Conservation (phyloP, 768 basidiomycete genomes). For the Agrocybe praecox region DNA sequence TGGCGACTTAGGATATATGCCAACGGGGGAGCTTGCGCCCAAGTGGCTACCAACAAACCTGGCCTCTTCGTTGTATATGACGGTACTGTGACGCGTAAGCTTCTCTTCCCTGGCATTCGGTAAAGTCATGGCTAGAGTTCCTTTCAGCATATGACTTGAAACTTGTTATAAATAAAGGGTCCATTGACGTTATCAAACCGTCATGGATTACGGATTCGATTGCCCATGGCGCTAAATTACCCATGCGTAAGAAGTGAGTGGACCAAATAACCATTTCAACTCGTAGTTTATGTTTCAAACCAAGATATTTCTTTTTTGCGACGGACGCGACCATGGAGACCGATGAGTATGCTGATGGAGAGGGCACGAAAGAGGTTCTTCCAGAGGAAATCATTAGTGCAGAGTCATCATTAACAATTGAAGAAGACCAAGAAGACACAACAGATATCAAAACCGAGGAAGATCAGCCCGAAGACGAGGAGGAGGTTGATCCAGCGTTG, state of each 20-base stretch:
- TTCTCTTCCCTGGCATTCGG: neutral
- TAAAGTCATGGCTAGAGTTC: neutral
- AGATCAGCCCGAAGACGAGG: slow-evolving; percentile 9
- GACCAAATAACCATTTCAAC: neutral
- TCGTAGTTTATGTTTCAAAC: neutral
- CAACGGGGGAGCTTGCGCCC: slow-evolving; percentile 67
- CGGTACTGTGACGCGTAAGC: slow-evolving; percentile 67
- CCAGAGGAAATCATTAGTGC: neutral
- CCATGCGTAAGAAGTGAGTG: slow-evolving; percentile 68
- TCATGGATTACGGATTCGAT: slow-evolving; percentile 84
- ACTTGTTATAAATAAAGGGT: slow-evolving; percentile 68
- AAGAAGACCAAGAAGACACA: too few species aligned
- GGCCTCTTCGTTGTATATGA: slow-evolving; percentile 67
- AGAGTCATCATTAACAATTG: too few species aligned
- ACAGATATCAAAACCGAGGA: too few species aligned
- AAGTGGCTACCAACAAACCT: slow-evolving; percentile 59
- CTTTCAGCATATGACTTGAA: slow-evolving; percentile 69
- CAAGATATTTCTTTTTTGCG: slow-evolving; percentile 86
- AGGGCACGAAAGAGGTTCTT: slow-evolving; percentile 17
- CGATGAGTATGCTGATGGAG: slow-evolving; percentile 54
- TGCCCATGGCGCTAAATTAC: slow-evolving; percentile 51
- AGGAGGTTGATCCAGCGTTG: slow-evolving; percentile 43
- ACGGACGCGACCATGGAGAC: slow-evolving; percentile 49
- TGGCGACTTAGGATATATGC: slow-evolving; percentile 62
- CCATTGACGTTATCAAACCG: slow-evolving; percentile 75